Conservation (phyloP, 202 grass and related monocot genomes). For the Dendrocalamus latiflorus region DNA sequence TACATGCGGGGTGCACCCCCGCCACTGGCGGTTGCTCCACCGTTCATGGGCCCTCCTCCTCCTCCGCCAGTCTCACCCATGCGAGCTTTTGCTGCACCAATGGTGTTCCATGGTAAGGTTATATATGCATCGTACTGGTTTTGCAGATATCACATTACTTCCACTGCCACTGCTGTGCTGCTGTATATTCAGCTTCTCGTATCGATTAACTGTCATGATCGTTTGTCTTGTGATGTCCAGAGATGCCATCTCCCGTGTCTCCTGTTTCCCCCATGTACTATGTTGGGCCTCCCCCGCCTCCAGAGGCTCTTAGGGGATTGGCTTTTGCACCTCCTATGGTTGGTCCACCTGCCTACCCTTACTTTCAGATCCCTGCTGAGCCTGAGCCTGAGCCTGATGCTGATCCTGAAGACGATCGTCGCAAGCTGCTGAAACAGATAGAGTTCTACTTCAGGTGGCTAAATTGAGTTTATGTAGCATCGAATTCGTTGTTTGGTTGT, state of each 20-base stretch:
- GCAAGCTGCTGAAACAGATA: slow-evolving; percentile 68
- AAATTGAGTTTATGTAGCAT: background rate
- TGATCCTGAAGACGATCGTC: slow-evolving; percentile 10
- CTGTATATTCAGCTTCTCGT: background rate
- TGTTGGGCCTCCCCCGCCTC: slow-evolving; percentile 46
- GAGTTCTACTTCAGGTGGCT: slow-evolving; percentile 94
- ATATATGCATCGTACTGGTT: background rate
- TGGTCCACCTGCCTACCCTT: slow-evolving; percentile 49
- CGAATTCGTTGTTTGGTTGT: background rate
- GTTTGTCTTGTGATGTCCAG: slow-evolving; percentile 5
- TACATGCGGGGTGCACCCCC: slow-evolving; percentile 40
- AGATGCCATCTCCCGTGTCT: slow-evolving; percentile 38
- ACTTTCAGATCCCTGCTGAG: slow-evolving; percentile 12
- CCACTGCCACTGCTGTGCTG: background rate
- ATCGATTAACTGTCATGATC: background rate
- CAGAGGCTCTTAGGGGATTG: slow-evolving; percentile 60
- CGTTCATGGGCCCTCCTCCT: slow-evolving; percentile 26
- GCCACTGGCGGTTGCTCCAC: slow-evolving; percentile 27
- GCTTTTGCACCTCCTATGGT: slow-evolving; percentile 47
- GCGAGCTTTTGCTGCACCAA: slow-evolving; percentile 15
- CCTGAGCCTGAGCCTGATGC: background rate
- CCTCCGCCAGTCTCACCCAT: slow-evolving; percentile 32
- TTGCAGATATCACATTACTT: background rate
- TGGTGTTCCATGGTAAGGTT: slow-evolving; percentile 31
- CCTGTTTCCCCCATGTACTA: slow-evolving; percentile 48